Percentiles rank a stretch among this genome's conserved stretches.
These are phyloP conservation scores for Yarrowia alimentaria DNA, from an alignment of 805 yeast genomes.

Conservation along the genomic window DNA sequence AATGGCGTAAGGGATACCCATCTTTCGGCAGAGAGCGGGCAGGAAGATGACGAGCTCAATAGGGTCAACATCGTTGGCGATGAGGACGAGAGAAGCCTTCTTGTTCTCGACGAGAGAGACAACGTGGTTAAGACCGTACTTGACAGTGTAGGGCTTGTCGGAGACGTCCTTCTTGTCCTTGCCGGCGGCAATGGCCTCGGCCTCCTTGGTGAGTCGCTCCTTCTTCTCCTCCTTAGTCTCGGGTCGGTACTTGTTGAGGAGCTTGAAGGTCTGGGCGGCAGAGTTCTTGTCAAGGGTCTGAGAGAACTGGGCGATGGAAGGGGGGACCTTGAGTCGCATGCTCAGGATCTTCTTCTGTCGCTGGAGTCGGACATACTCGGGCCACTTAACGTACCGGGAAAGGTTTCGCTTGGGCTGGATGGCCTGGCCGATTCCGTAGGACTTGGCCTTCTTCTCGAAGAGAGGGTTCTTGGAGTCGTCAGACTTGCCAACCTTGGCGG, in stretches of 20 bases:
- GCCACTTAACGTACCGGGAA: slow-evolving; percentile 98
- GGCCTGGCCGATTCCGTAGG: slow-evolving; percentile 95
- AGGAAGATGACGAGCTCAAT: slow-evolving; percentile 94
- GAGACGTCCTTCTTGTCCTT: slow-evolving; percentile 95
- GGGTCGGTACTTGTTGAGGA: slow-evolving; percentile 98
- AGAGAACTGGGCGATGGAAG: slow-evolving; percentile 96
- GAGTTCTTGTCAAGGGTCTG: slow-evolving; percentile 97
- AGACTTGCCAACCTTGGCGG: slow-evolving; percentile 50
- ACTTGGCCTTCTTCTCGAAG: slow-evolving; percentile 84
- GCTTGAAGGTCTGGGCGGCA: slow-evolving; percentile 94
- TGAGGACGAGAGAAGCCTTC: slow-evolving; percentile 95
- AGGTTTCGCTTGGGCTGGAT: slow-evolving; percentile 95
- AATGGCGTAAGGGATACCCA: slow-evolving; percentile 99
- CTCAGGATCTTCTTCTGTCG: slow-evolving; percentile 97
- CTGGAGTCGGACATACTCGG: slow-evolving; percentile 96
- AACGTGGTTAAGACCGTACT: slow-evolving; percentile 99
- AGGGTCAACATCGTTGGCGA: slow-evolving; percentile 99
- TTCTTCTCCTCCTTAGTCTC: slow-evolving; percentile 97
- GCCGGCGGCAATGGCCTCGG: slow-evolving; percentile 98
- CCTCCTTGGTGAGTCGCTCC: slow-evolving; percentile 98
- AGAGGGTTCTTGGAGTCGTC: slow-evolving; percentile 68
- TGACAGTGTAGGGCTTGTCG: slow-evolving; percentile 93
- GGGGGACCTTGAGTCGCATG: slow-evolving; percentile 98
- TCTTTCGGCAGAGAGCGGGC: slow-evolving; percentile 98
- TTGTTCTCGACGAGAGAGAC: slow-evolving; percentile 96